These are phyloP conservation scores for Oryza nivara DNA, from an alignment of 176 grass and related monocot genomes.

Conservation along the genomic window DNA sequence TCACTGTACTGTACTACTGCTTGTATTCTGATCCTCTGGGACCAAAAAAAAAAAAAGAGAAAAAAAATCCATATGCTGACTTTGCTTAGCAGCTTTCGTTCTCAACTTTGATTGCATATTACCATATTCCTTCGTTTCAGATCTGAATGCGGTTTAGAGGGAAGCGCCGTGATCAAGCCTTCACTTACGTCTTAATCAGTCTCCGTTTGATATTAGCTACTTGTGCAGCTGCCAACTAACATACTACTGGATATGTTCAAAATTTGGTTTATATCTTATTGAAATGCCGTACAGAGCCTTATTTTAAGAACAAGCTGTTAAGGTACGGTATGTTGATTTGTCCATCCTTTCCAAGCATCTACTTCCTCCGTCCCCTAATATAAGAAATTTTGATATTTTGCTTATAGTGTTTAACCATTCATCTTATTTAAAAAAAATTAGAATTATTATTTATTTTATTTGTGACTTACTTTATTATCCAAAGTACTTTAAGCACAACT, in stretches of 20 bases:
- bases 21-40: not conserved
- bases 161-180: not conserved
- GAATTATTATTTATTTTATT: no score
- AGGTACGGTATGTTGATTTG: not conserved
- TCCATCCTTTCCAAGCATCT: not conserved
- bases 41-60: not conserved
- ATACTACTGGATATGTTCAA: not conserved
- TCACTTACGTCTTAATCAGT: not conserved
- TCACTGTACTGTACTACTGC: not conserved
- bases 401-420: no score
- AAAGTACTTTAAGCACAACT: no score
- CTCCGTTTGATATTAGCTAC: constrained; percentile 5
- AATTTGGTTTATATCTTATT: no score
- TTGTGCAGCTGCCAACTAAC: not conserved
- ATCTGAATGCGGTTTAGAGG: not conserved
- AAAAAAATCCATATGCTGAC: not conserved
- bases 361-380: not conserved
- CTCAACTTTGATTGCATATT: not conserved
- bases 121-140: not conserved
- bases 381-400: no score
- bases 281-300: not conserved
- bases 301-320: not conserved
- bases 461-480: no score
- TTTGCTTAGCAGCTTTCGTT: constrained; percentile 9
- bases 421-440: no score